Evolutionary conservation across 257 asterid species (phyloP), one percentile per base, ranked within the genome.

Genomic region (Avicennia marina): DNA sequence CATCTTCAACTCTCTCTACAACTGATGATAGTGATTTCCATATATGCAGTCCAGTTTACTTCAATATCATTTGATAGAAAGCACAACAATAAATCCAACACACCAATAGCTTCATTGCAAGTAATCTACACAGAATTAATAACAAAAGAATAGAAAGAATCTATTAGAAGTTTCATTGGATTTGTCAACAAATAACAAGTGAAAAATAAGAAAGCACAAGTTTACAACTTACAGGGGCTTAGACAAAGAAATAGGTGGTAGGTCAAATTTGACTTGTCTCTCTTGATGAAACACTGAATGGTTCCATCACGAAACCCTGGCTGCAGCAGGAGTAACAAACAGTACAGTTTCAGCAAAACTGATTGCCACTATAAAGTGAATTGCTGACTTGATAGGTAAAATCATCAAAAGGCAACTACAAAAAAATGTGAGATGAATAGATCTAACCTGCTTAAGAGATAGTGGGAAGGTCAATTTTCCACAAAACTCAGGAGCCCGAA

Each of bases 271-370:
- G 95, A 83, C 44, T 81, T 86, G 66, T 89, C 95, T 77, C 97
- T 69, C 80, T 84, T 89, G 73, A 89, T 89, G 76, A 89, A 89
- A 80, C 97, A 89, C 49, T 89, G 97, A 20, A 89, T 76, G 42
- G 93, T 78, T 73, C 95, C 97, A 66, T 89, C 95, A 13, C 95
- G 95, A 70, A 81, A 63, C 66, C 97, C 97, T 4, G 97, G 96
- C 96, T 89, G 90, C 47, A 71, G 22, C 29, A 50, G 18, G 29
- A 18, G 18, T 25, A 29, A 18, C 20, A 67, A 52, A 43, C 0
- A 48, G 39, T 45, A 65, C 31, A 64, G 55, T 34, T 42, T 44
- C 56, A 75, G 69, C 33, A 43, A 11, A 11, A 47, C 3, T 15
- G 11, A 24, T 44, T 43, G 17, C 48, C 39, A 58, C 49, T 6